Percentiles rank a stretch among this genome's conserved stretches.
phyloP scores from a whole-genome alignment of 1,139 yeast species.

The Pichia sp. region DNA sequence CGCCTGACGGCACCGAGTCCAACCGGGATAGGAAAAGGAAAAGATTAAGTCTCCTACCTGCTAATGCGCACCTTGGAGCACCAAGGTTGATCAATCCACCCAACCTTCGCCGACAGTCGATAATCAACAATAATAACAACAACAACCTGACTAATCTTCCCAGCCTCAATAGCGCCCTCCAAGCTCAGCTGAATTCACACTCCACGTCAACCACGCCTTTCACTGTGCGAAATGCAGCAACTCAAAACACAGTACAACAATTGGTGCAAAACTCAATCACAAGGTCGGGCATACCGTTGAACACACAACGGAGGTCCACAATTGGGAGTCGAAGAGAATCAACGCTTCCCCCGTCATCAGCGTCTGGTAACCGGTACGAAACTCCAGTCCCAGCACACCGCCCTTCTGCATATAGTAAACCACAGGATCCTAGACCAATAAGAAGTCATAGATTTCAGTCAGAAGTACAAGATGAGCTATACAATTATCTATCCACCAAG shows the following conservation, averaged over 20 bases:
- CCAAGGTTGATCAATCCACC: constrained; percentile 27
- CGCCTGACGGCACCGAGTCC: constrained; percentile 11
- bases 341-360: constrained; percentile 24
- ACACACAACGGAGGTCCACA: constrained; percentile 4
- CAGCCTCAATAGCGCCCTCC: constrained; percentile 11
- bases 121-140: neutral
- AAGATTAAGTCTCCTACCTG: constrained; percentile 29
- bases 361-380: constrained; percentile 14
- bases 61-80: constrained; percentile 29
- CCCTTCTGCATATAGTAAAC: constrained; percentile 9
- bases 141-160: constrained; percentile 5
- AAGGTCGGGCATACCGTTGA: constrained; percentile 19
- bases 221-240: constrained; percentile 3
- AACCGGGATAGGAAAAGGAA: constrained; percentile 21
- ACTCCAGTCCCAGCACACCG: neutral
- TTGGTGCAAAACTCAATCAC: constrained; percentile 26
- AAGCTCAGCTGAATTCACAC: neutral
- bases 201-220: constrained; percentile 5
- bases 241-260: constrained; percentile 24
- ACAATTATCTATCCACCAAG: constrained; percentile 57
- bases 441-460: constrained; percentile 67
- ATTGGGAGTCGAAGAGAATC: constrained; percentile 10
- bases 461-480: constrained; percentile 60
- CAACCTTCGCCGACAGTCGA: constrained; percentile 24
- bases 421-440: constrained; percentile 68